A percentile compares a stretch with the other conserved stretches of the same genome.
These are phyloP conservation scores for Amborella trichopoda DNA, from an alignment of 164 flowering plant species.

Conservation along the genomic window DNA sequence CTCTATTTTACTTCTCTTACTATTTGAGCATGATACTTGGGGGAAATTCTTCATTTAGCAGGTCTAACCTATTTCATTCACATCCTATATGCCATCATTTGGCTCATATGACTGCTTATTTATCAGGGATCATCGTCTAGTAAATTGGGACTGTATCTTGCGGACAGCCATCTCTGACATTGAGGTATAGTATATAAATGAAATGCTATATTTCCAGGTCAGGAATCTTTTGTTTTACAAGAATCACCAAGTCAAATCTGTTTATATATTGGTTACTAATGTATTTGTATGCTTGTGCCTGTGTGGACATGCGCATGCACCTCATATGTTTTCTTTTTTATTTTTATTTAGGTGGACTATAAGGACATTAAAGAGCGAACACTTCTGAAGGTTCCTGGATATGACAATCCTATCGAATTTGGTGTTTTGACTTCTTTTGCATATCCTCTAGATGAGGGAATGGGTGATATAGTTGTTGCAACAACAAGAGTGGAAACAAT, in stretches of 20 bases:
- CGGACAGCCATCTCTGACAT: slow-evolving; percentile 96
- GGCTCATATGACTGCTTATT: no score
- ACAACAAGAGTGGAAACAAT: slow-evolving; percentile 97
- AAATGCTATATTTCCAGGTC: no score
- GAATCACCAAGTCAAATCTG: no score
- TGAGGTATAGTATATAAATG: slow-evolving; percentile 42
- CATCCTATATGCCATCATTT: no score
- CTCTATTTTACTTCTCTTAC: no score
- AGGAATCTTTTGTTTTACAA: no score
- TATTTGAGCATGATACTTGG: no score
- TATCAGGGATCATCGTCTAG: slow-evolving; percentile 75
- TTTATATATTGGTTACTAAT: no score
- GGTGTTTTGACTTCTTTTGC: slow-evolving; percentile 97
- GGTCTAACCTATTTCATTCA: no score
- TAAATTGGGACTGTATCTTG: slow-evolving; percentile 93
- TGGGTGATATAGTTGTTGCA: slow-evolving; percentile 86
- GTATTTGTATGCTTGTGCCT: no score
- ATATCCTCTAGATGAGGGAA: slow-evolving; percentile 68
- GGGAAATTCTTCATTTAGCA: no score
- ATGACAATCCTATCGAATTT: slow-evolving; percentile 68
- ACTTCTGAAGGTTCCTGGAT: slow-evolving; percentile 71
- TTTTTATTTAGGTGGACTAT: slow-evolving; percentile 62
- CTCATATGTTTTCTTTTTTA: slow-evolving; percentile 6
- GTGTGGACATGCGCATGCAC: not conserved
- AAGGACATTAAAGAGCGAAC: slow-evolving; percentile 73